These are phyloP conservation scores for Sporobolomyces phaffii DNA, from an alignment of 768 basidiomycete genomes.

Conservation along the genomic window DNA sequence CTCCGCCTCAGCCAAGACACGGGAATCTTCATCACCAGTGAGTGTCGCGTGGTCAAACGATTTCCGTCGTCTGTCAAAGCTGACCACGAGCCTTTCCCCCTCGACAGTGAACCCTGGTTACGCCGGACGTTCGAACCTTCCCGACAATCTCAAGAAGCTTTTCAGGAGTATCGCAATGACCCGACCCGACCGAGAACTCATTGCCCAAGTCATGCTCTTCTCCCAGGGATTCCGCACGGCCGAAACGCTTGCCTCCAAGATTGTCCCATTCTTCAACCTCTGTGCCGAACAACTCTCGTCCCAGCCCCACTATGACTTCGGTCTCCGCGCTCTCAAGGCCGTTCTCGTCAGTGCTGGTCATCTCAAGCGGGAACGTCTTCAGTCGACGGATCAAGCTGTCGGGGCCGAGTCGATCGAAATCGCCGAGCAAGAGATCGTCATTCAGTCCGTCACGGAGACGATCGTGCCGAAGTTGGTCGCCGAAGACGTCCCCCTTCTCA, in stretches of 20 bases:
- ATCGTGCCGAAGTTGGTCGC: slow-evolving; percentile 97
- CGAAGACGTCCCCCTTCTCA: slow-evolving; percentile 89
- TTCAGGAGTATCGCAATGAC: slow-evolving; percentile 91
- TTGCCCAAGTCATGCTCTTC: slow-evolving; percentile 98
- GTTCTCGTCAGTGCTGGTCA: slow-evolving; percentile 96
- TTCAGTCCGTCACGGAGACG: slow-evolving; percentile 96
- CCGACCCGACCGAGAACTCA: slow-evolving; percentile 92
- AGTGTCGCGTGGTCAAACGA: no score
- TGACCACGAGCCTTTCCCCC: no score
- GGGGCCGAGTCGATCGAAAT: slow-evolving; percentile 51
- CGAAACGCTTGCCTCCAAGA: slow-evolving; percentile 93
- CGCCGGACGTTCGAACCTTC: slow-evolving; percentile 76
- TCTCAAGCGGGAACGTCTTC: slow-evolving; percentile 80
- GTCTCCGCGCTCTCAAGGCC: slow-evolving; percentile 91
- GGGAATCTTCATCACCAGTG: slow-evolving; percentile 93
- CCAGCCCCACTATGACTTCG: slow-evolving; percentile 98
- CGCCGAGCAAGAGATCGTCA: slow-evolving; percentile 91
- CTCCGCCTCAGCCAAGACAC: slow-evolving; percentile 91
- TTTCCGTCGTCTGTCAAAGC: no score
- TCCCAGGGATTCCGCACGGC: slow-evolving; percentile 99
- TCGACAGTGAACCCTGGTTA: slow-evolving; percentile 74
- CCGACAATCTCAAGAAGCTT: slow-evolving; percentile 51
- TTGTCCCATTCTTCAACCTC: slow-evolving; percentile 98
- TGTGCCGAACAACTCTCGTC: slow-evolving; percentile 94
- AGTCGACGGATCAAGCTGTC: slow-evolving; percentile 39